Percentiles rank a stretch among this genome's conserved stretches.
These are phyloP conservation scores for Saccharomyces hybrid DNA, from an alignment of 1,139 yeast species.

Conservation along the genomic window DNA sequence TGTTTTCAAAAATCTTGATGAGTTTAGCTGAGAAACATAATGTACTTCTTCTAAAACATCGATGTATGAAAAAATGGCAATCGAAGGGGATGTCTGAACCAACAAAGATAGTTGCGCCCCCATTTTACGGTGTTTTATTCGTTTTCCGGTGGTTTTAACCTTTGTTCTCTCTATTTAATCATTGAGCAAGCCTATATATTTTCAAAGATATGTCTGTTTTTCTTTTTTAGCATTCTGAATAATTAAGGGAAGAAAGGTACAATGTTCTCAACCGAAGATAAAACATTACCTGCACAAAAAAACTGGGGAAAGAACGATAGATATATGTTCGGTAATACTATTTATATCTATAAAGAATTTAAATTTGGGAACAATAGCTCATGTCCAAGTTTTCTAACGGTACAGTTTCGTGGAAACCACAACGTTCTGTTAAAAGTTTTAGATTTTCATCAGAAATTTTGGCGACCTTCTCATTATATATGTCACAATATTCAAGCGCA, in stretches of 20 bases:
- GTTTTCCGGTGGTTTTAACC: too few species aligned
- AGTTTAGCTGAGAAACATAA: slow-evolving; percentile 61
- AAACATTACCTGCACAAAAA: neutral
- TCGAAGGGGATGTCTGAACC: slow-evolving; percentile 88
- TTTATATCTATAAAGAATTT: neutral
- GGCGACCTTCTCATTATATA: slow-evolving; percentile 47
- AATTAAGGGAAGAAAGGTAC: neutral
- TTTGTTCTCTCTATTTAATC: too few species aligned
- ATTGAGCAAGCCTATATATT: neutral
- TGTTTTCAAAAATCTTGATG: slow-evolving; percentile 80
- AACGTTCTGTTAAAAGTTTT: slow-evolving; percentile 20
- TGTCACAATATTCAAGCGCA: slow-evolving; percentile 49
- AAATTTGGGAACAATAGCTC: slow-evolving; percentile 3
- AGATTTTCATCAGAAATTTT: slow-evolving; percentile 36
- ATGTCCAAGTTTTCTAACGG: slow-evolving; percentile 17
- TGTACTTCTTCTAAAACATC: slow-evolving; percentile 69
- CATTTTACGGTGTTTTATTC: slow-evolving; percentile 37
- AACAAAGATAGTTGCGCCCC: slow-evolving; percentile 79
- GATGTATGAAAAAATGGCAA: slow-evolving; percentile 84
- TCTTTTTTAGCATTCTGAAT: slow-evolving; percentile 1
- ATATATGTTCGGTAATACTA: neutral
- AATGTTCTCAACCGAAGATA: neutral
- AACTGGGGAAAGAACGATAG: neutral
- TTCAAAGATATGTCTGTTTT: slow-evolving; percentile 1
- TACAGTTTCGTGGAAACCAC: slow-evolving; percentile 28